These are phyloP conservation scores for Oryza australiensis DNA, from an alignment of 176 grass and related monocot genomes.

Conservation along the genomic window DNA sequence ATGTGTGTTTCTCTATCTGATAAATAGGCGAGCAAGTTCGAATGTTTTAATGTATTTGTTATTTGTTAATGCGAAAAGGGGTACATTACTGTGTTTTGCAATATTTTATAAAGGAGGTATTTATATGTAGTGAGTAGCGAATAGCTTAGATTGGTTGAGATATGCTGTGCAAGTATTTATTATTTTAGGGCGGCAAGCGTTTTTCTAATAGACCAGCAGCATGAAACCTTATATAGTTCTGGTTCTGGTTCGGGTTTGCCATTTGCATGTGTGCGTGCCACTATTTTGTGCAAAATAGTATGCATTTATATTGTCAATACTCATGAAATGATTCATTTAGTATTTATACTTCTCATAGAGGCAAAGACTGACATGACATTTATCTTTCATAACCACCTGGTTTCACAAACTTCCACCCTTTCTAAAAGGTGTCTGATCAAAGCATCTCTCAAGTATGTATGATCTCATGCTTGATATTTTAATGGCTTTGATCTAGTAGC, in stretches of 20 bases:
- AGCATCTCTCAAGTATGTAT: background rate
- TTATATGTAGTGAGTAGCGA: background rate
- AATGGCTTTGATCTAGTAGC: too few species aligned
- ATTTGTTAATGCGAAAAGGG: conserved; percentile 11
- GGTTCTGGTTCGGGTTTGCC: conserved; percentile 4
- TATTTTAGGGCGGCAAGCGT: background rate
- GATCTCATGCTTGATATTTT: too few species aligned
- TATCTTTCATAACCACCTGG: too few species aligned
- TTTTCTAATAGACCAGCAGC: background rate
- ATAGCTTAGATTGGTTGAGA: background rate
- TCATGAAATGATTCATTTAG: background rate
- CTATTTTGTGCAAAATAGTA: background rate
- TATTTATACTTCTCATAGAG: background rate
- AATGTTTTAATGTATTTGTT: background rate
- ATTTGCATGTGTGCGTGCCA: background rate
- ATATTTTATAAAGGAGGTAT: background rate
- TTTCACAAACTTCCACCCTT: too few species aligned
- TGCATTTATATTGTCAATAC: background rate
- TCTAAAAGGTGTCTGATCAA: background rate
- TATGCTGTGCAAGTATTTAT: background rate
- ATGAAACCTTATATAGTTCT: background rate
- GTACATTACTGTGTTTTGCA: background rate
- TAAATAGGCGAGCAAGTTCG: background rate
- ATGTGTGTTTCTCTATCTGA: conserved; percentile 1
- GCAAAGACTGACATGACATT: too few species aligned